A percentile compares a stretch with the other conserved stretches of the same genome.
Evolutionary conservation across 495 filamentous ascomycete genomes (phyloP).

Genomic region (Aspergillus diversus): DNA sequence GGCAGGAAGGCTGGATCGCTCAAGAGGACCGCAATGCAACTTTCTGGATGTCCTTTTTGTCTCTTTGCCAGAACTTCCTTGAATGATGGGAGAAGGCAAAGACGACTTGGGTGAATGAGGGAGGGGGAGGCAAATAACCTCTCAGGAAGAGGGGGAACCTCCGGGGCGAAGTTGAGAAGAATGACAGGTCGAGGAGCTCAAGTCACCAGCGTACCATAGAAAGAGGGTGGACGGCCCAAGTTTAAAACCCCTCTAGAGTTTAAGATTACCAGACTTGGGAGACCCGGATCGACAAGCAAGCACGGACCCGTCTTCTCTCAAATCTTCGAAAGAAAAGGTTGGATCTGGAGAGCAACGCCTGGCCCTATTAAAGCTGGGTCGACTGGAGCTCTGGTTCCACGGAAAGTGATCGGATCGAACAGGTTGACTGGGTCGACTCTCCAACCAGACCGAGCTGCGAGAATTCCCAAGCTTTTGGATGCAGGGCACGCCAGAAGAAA

Average conservation of each 20-base stretch:
- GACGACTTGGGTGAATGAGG: conserved; percentile 15
- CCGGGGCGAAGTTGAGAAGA: conserved; percentile 23
- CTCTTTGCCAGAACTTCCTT: not conserved
- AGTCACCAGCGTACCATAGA: conserved; percentile 32
- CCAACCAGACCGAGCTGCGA: conserved; percentile 30
- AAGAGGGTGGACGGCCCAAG: conserved; percentile 36
- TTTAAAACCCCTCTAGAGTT: conserved; percentile 34
- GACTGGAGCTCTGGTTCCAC: conserved; percentile 38
- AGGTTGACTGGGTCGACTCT: conserved; percentile 20
- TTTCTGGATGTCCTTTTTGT: not conserved
- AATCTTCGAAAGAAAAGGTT: conserved; percentile 33
- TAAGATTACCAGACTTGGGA: conserved; percentile 31
- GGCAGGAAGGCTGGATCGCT: not conserved
- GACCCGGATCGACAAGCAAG: conserved; percentile 42
- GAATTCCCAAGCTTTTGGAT: conserved; percentile 36
- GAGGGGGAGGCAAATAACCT: conserved; percentile 30
- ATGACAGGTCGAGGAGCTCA: conserved; percentile 30
- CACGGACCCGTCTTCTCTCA: conserved; percentile 38
- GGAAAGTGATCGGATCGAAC: conserved; percentile 30
- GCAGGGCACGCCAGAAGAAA: conserved; percentile 18
- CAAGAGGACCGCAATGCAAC: not conserved
- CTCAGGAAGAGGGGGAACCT: conserved; percentile 9
- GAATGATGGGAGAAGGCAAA: not conserved
- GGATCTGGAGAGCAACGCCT: conserved; percentile 41
- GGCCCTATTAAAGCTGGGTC: conserved; percentile 21